Evolutionary conservation across 768 basidiomycete genomes (phyloP).

Genomic region (Leccinum boreale): DNA sequence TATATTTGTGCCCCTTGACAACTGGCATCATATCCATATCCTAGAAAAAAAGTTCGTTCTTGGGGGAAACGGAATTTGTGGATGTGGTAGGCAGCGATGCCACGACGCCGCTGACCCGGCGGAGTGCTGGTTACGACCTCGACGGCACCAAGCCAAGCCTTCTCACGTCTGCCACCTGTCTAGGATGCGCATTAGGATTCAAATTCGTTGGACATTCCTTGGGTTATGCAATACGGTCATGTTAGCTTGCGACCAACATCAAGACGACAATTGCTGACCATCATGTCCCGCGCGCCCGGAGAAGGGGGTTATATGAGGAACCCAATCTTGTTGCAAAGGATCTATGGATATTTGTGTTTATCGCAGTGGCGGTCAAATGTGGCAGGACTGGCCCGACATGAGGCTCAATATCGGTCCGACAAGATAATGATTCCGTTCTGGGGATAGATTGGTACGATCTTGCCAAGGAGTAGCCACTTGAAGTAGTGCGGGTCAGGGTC

Average conservation of each 20-base stretch:
- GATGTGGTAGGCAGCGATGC: neutral
- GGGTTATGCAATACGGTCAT: neutral
- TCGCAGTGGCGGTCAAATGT: neutral
- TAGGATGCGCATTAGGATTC: neutral
- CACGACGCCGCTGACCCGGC: neutral
- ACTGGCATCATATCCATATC: neutral
- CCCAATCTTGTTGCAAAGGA: neutral
- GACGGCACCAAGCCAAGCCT: neutral
- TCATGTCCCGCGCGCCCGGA: neutral
- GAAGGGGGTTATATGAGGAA: neutral
- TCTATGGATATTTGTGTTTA: neutral
- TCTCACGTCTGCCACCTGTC: neutral
- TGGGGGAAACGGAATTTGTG: neutral
- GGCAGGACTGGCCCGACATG: neutral
- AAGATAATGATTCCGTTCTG: neutral
- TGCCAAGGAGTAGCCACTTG: neutral
- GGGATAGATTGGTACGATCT: neutral
- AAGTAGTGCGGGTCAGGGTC: neutral
- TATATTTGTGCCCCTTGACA: neutral
- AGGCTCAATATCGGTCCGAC: neutral
- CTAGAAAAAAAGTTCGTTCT: neutral
- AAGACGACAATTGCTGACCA: neutral
- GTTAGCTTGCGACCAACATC: neutral
- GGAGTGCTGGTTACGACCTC: neutral
- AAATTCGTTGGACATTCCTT: neutral